Evolutionary conservation across 495 filamentous ascomycete species (phyloP).

Genomic region (Xylaria castorea): DNA sequence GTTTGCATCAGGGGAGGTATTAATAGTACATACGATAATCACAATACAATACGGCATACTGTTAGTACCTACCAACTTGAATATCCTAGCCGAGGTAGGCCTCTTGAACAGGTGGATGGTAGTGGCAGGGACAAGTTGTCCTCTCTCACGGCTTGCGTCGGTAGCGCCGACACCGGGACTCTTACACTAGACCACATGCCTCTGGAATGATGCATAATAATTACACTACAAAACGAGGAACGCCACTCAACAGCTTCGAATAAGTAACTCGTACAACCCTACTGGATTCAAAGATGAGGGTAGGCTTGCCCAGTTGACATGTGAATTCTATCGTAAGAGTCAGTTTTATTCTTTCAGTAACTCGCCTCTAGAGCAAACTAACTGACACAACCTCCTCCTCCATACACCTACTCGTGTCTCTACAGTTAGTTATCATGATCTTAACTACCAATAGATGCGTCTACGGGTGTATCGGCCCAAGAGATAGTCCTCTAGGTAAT

Average conservation of each 20-base stretch:
- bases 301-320: not conserved
- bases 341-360: not conserved
- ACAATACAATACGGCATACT: not conserved
- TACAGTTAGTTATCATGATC: not conserved
- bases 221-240: not conserved
- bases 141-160: slow-evolving; percentile 12
- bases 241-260: not conserved
- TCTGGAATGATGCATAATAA: not conserved
- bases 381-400: not conserved
- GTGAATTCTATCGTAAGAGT: slow-evolving; percentile 1
- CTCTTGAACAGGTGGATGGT: not conserved
- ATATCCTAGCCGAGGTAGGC: not conserved
- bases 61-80: not conserved
- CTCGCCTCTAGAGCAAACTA: not conserved
- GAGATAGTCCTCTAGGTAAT: not conserved
- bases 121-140: not conserved
- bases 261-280: not conserved
- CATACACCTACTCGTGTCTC: not conserved
- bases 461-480: not conserved
- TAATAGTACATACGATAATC: not conserved
- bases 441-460: not conserved
- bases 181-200: not conserved
- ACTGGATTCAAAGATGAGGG: not conserved
- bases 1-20: not conserved
- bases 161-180: slow-evolving; percentile 18